Base-by-base conservation (phyloP, 768 basidiomycete genomes). In the Chalciporus sphaerocephalus region DNA sequence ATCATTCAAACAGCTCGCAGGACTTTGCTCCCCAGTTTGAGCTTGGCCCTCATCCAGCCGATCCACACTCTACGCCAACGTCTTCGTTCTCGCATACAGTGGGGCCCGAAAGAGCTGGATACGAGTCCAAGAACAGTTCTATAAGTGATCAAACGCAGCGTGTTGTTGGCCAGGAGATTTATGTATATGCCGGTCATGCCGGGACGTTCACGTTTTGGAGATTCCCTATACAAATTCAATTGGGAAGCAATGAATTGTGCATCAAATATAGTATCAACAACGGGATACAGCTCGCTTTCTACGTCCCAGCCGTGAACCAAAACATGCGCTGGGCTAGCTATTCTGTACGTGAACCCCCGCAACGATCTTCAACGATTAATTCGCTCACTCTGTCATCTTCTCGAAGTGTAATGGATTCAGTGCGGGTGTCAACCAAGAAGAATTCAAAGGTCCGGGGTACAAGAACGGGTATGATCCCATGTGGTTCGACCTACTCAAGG, bases 241-340 rank as follows among this genome's bases (percentile, higher is more conserved):
- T 97, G 2, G 73, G 75, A 2, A 66, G 71, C 8, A 69, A 71
- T 28, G 90, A 95, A 69, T 87, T 92, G 76, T 69, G 73, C 39
- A 74, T 98, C 41, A 73, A 68, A 44, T 99, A 99, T 65, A 76
- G 76, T 42, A 73, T 99, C 57, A 97, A 98, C 62, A 69, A 78
- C 9, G 87, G 93, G 3, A 80, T 85, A 40, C 74, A 78, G 48
- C 70, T 91, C 39, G 75, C 79, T 27, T 99, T 99, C 64, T 82
- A 78, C 61, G 84, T 98, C 12, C 94, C 96, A 0, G 91, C 81
- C 1, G 62, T 74, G 10, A 68, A 72, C 17, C 84, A 93, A 63
- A 92, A 96, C 58, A 84, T 98, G 82, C 78, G 90, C 50, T 91
- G 88, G 85, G 92, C 92, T 13, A 77, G 87, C 12, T 81, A 95